A percentile compares a stretch with the other conserved stretches of the same genome.
phyloP scores from a whole-genome alignment of 805 yeast genomes.

The Zygotorulaspora florentina region DNA sequence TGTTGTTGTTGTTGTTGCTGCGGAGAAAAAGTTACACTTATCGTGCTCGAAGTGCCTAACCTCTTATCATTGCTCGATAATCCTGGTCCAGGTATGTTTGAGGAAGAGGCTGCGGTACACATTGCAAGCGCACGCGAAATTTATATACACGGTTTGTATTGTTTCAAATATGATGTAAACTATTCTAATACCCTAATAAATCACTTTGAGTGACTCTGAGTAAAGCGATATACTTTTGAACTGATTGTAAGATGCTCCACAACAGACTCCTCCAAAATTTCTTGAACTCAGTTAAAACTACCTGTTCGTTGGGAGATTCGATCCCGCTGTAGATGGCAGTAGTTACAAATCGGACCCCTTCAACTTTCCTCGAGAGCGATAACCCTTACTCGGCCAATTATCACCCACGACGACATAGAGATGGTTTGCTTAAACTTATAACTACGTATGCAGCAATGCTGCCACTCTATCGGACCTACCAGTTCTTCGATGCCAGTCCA shows the following conservation, averaged over 20 bases:
- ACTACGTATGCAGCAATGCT: not conserved
- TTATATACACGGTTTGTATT: not conserved
- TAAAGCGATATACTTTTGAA: no score
- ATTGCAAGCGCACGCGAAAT: not conserved
- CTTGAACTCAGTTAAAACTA: no score
- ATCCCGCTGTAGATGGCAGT: slow-evolving; percentile 2
- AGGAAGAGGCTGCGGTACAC: not conserved
- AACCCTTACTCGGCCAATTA: not conserved
- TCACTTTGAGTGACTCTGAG: no score
- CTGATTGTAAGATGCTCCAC: no score
- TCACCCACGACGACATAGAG: slow-evolving; percentile 5
- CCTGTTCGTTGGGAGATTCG: no score
- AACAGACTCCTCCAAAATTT: no score
- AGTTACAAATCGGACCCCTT: slow-evolving; percentile 4
- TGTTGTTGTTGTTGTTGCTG: not conserved
- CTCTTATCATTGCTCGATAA: not conserved
- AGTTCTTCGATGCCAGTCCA: not conserved
- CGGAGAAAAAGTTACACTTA: not conserved
- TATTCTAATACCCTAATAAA: not conserved
- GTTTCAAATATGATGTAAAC: not conserved
- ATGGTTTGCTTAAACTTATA: not conserved
- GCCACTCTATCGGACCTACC: no score
- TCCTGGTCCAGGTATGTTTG: not conserved
- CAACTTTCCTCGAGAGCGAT: slow-evolving; percentile 1
- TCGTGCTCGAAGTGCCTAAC: not conserved